Base-by-base conservation (phyloP, 2,329 filamentous ascomycete species). In the Macrophomina phaseolina region DNA sequence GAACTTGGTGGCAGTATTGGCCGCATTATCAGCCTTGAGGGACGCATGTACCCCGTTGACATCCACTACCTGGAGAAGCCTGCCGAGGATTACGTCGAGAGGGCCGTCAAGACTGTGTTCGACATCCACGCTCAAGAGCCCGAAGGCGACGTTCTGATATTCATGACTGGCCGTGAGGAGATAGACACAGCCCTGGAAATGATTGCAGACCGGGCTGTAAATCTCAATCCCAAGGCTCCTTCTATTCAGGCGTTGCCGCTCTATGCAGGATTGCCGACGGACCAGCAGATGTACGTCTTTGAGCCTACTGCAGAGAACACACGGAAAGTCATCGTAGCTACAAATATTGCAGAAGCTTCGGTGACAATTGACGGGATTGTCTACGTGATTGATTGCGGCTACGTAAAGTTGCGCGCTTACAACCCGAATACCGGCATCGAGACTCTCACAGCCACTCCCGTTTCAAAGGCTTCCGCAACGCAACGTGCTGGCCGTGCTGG, bases 341-440 rank as follows among this genome's bases (percentile, higher is more conserved):
- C 95, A 67, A 98, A 98, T 76, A 97, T 98, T 70, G 93, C 95
- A 12, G 95, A 99, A 81, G 94, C 95, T 4, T 97, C 93, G 1
- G 91, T 99, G 51, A 98, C 95, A 16, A 96, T 98, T 66, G 90
- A 95, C 64, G 93, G 93, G 2, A 94, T 98, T 68, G 89, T 93
- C 65, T 97, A 92, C 74, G 94, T 99, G 5, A 82, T 98, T 60
- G 95, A 99, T 77, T 90, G 88, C 64, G 95, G 95, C 1, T 97
- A 92, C 75, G 93, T 96, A 70, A 98, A 98, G 77, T 83, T 97
- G 23, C 88, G 93, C 46, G 90, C 91, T 6, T 98, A 93, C 79
- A 91, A 96, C 71, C 92, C 94, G 0, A 84, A 77, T 16, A 94
- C 92, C 0, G 92, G 93, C 12, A 97, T 98, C 71, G 94, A 98